Evolutionary conservation across 176 grass and related monocot species (phyloP), one percentile per base, ranked within the genome.

Genomic region (Saccharum spontaneum): DNA sequence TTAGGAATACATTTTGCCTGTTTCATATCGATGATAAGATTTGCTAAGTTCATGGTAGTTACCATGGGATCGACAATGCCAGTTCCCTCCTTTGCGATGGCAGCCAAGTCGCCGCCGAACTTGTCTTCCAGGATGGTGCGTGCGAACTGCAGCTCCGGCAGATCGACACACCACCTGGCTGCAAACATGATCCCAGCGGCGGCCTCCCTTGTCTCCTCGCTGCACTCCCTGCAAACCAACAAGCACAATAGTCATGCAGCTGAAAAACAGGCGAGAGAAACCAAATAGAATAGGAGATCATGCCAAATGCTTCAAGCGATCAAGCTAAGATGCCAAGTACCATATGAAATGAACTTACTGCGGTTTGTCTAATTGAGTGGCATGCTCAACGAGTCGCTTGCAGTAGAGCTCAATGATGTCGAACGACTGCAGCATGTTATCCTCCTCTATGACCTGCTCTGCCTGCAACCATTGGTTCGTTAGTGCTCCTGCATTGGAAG

Each of bases 361-460:
- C 12, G 70, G 82, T 22, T 85, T 88, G 22, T 85, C 82, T 28
- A 91, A 10, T 23, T 84, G 44, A 4, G 17, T 37, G 57, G 65
- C 41, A 67, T 80, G 69, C 44, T 88, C 71, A 13, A 76, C 72
- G 36, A 91, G 85, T 46, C 44, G 82, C 12, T 91, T 81, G 78
- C 90, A 91, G 57, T 73, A 85, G 20, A 80, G 22, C 78, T 91
- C 90, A 11, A 85, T 88, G 33, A 88, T 85, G 20, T 71, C 73
- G 49, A 85, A 88, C 37, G 77, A 78, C 73, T 78, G 72, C 66
- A 88, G 24, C 82, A 82, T 88, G 54, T 85, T 91, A 24, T 85
- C 76, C 26, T 88, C 86, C 82, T 73, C 64, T 49, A 91, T 88
- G 54, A 91, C 57, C 26, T 74, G 86, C 46, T 91, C 86, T 15